These are phyloP conservation scores for Lipomyces japonicus DNA, from an alignment of 805 yeast species.

Conservation along the genomic window DNA sequence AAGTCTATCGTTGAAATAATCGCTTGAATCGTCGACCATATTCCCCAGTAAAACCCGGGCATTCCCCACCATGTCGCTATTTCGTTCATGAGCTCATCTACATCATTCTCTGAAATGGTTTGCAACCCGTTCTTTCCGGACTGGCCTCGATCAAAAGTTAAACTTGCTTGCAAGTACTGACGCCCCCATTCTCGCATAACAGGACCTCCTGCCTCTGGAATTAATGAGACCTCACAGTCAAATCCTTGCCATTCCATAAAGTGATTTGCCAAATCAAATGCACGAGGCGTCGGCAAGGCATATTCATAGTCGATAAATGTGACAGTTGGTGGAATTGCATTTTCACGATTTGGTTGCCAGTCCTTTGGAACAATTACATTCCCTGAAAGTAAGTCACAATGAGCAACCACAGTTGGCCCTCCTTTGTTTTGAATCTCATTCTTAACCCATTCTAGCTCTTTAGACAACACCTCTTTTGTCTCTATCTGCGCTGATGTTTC, in stretches of 20 bases:
- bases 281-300: slow-evolving; percentile 68
- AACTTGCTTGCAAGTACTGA: slow-evolving; percentile 47
- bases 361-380: slow-evolving; percentile 59
- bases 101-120: slow-evolving; percentile 31
- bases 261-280: slow-evolving; percentile 71
- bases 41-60: slow-evolving; percentile 79
- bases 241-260: slow-evolving; percentile 82
- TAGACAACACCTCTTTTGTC: slow-evolving; percentile 42
- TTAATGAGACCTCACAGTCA: slow-evolving; percentile 58
- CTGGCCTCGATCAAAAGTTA: slow-evolving; percentile 14
- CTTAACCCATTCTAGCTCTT: slow-evolving; percentile 57
- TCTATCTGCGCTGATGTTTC: slow-evolving; percentile 31
- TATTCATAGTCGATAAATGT: slow-evolving; percentile 70
- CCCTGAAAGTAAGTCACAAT: slow-evolving; percentile 71
- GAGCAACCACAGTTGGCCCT: slow-evolving; percentile 55
- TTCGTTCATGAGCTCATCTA: slow-evolving; percentile 52
- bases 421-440: slow-evolving; percentile 44
- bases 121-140: background rate
- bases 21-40: slow-evolving; percentile 76
- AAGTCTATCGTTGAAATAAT: slow-evolving; percentile 67
- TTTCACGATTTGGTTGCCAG: slow-evolving; percentile 24
- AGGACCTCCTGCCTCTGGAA: slow-evolving; percentile 54
- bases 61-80: slow-evolving; percentile 62
- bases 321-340: slow-evolving; percentile 34
- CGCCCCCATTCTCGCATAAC: slow-evolving; percentile 55